Conservation (phyloP, 306 rosid species). For the Oxytropis ochrocephala region DNA sequence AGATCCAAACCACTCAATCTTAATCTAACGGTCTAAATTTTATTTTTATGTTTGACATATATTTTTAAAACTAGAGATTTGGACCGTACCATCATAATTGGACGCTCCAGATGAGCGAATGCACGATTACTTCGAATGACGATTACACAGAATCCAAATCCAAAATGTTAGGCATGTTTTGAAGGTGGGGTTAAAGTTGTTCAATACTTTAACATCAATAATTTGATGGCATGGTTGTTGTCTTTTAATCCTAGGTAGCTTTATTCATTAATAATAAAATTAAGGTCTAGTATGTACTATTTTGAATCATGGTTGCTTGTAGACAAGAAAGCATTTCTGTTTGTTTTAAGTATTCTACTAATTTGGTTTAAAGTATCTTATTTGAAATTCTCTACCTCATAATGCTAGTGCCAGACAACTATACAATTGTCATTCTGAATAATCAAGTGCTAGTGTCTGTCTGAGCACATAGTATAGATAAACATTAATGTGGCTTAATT, state of each 20-base stretch:
- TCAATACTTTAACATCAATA: neutral
- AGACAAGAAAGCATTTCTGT: neutral
- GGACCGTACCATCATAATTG: no score
- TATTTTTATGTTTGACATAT: no score
- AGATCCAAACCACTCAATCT: no score
- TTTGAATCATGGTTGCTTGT: conserved; percentile 8
- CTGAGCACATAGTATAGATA: neutral
- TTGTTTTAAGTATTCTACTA: neutral
- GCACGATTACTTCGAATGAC: no score
- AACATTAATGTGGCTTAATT: neutral
- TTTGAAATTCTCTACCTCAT: conserved; percentile 11
- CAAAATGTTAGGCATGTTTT: conserved; percentile 13
- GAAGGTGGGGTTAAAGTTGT: neutral
- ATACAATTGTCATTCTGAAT: neutral
- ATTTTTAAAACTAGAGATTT: no score
- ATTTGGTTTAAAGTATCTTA: neutral
- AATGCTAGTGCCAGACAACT: neutral
- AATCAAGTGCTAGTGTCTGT: no score
- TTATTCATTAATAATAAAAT: neutral
- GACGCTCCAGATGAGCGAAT: no score
- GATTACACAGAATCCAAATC: no score
- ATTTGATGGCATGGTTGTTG: conserved; percentile 5
- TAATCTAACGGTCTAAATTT: no score
- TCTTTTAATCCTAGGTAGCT: neutral
- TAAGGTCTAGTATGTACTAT: neutral